These are phyloP conservation scores for Cercis canadensis DNA, from an alignment of 306 rosid species.

Conservation along the genomic window DNA sequence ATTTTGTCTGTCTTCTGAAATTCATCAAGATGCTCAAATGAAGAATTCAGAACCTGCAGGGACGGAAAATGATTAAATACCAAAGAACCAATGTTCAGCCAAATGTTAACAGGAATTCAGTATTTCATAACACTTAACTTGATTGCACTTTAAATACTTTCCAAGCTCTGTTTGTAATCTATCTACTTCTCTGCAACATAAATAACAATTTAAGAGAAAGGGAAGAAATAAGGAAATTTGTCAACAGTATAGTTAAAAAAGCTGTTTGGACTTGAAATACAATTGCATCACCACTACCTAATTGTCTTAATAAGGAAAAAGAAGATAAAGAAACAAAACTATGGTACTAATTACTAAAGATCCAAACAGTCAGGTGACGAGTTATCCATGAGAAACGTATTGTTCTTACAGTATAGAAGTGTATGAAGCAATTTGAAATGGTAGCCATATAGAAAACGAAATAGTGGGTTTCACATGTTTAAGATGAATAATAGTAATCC, in stretches of 20 bases:
- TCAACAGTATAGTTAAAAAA: slow-evolving; percentile 27
- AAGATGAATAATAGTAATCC: slow-evolving; percentile 17
- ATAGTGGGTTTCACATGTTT: slow-evolving; percentile 20
- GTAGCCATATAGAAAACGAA: slow-evolving; percentile 2
- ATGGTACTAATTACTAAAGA: slow-evolving; percentile 5
- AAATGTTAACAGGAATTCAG: slow-evolving; percentile 17
- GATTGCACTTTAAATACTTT: slow-evolving; percentile 57
- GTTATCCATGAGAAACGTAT: slow-evolving; percentile 19
- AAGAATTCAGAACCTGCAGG: slow-evolving; percentile 53
- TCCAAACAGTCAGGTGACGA: slow-evolving; percentile 25
- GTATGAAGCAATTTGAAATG: slow-evolving; percentile 13
- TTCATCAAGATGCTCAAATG: slow-evolving; percentile 54
- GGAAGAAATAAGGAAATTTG: slow-evolving; percentile 22
- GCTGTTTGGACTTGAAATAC: slow-evolving; percentile 3
- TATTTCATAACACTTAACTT: slow-evolving; percentile 42
- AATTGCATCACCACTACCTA: slow-evolving; percentile 19
- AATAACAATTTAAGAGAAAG: slow-evolving; percentile 22
- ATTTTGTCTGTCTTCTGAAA: slow-evolving; percentile 47
- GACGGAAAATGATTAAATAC: slow-evolving; percentile 34
- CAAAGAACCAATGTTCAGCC: slow-evolving; percentile 28
- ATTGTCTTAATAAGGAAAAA: background rate
- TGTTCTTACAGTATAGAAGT: background rate
- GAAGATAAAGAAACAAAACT: slow-evolving; percentile 22
- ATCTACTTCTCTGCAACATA: slow-evolving; percentile 67
- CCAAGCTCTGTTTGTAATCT: slow-evolving; percentile 54